These are phyloP conservation scores for Gossypium schwendimanii DNA, from an alignment of 441 rosid species.

Conservation along the genomic window DNA sequence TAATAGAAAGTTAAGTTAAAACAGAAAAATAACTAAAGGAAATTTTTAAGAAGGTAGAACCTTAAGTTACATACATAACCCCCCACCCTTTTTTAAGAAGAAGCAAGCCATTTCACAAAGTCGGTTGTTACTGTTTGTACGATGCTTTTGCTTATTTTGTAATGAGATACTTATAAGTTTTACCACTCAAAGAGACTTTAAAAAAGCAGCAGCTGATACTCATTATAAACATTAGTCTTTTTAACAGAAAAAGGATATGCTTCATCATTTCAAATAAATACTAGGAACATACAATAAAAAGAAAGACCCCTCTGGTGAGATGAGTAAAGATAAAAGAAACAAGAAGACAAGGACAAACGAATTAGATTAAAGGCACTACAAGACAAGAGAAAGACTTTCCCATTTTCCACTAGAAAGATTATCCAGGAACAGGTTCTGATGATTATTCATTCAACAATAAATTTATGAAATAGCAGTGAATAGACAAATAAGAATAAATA, in stretches of 20 bases:
- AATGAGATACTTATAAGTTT: neutral
- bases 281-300: neutral
- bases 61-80: neutral
- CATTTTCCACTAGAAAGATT: neutral
- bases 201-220: neutral
- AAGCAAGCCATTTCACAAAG: slow-evolving; percentile 1
- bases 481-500: neutral
- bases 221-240: neutral
- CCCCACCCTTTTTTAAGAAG: neutral
- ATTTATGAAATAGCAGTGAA: neutral
- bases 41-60: neutral
- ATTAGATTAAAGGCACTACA: neutral
- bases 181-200: neutral
- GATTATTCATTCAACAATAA: slow-evolving; percentile 1
- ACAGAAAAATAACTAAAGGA: neutral
- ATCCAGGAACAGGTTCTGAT: neutral
- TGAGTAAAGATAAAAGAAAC: neutral
- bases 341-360: neutral
- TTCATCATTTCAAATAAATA: slow-evolving; percentile 1
- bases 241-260: neutral
- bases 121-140: neutral
- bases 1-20: neutral
- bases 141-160: neutral
- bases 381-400: neutral
- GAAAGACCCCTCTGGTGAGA: neutral